Conservation (phyloP, 768 basidiomycete species). For the Boletus barrowsii region DNA sequence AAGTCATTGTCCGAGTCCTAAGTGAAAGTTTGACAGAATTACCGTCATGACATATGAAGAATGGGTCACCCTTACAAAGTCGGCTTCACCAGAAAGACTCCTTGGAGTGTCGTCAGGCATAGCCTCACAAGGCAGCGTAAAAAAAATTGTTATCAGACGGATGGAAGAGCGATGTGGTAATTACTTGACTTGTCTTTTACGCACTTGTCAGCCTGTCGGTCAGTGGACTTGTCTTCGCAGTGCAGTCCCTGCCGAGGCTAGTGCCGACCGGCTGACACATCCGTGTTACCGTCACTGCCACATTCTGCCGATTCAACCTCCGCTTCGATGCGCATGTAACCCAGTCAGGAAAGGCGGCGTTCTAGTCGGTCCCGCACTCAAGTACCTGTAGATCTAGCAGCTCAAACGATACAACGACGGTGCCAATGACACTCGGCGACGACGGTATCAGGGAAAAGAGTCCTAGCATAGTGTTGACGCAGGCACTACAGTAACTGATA, state of each 20-base stretch:
- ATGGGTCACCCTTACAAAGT: constrained; percentile 36
- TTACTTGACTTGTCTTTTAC: too few relatives aligned
- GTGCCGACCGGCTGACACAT: constrained; percentile 23
- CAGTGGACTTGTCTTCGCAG: neutral
- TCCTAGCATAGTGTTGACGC: too few relatives aligned
- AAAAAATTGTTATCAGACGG: constrained; percentile 10
- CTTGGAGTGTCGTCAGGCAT: constrained; percentile 56
- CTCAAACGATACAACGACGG: too few relatives aligned
- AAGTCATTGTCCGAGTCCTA: constrained; percentile 72
- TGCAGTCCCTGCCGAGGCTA: constrained; percentile 4
- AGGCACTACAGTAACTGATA: too few relatives aligned
- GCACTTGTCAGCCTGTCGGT: too few relatives aligned
- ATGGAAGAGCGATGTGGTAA: too few relatives aligned
- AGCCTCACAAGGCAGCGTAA: neutral
- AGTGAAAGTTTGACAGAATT: constrained; percentile 6
- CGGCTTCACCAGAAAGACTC: constrained; percentile 62
- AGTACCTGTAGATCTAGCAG: neutral
- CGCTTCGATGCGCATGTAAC: neutral
- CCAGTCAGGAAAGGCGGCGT: neutral
- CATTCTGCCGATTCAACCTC: constrained; percentile 1
- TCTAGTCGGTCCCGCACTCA: neutral
- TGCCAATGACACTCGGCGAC: too few relatives aligned
- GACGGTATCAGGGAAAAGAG: too few relatives aligned
- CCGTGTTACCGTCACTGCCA: constrained; percentile 8
- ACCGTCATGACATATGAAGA: constrained; percentile 10